phyloP scores from a whole-genome alignment of 2,329 filamentous ascomycete species.

The Verticillium zaregamsianum region DNA sequence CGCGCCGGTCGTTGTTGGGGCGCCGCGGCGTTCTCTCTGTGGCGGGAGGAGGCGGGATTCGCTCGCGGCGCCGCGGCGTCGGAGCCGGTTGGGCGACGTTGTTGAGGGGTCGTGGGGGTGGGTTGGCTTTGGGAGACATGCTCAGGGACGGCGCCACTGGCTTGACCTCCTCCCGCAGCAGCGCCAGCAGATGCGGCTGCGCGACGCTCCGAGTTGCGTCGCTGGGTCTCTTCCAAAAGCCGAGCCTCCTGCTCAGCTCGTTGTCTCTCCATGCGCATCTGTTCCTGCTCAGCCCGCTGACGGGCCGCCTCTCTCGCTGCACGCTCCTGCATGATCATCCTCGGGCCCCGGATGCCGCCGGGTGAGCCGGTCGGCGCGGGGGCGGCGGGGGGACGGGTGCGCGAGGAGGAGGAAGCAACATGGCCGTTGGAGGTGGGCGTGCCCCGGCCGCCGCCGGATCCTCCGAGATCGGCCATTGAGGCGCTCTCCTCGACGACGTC shows the following conservation, averaged over 20 bases:
- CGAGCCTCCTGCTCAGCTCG: constrained; percentile 54
- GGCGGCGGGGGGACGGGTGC: constrained; percentile 41
- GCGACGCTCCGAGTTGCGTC: constrained; percentile 58
- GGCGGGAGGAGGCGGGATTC: constrained; percentile 14
- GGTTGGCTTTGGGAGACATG: constrained; percentile 7
- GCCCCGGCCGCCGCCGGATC: constrained; percentile 36
- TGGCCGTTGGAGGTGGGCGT: constrained; percentile 53
- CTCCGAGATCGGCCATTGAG: constrained; percentile 79
- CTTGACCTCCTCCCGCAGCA: constrained; percentile 24
- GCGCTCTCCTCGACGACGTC: constrained; percentile 86
- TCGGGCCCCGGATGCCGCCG: constrained; percentile 73
- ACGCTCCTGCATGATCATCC: constrained; percentile 88
- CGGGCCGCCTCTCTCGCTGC: constrained; percentile 70
- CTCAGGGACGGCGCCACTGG: constrained; percentile 8
- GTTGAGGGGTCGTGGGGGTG: constrained; percentile 11
- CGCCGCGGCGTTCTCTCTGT: constrained; percentile 16
- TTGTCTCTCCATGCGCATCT: constrained; percentile 51
- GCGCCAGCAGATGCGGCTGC: constrained; percentile 47
- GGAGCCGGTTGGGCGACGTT: constrained; percentile 11
- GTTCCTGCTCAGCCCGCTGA: constrained; percentile 63
- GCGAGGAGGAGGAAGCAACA: constrained; percentile 28
- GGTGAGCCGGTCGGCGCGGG: constrained; percentile 51
- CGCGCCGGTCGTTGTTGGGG: constrained; percentile 18
- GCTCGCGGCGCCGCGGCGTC: constrained; percentile 14
- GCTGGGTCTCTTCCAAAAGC: constrained; percentile 50